Evolutionary conservation across 2,329 filamentous ascomycete genomes (phyloP).

Genomic region (Trichoderma polysporum): DNA sequence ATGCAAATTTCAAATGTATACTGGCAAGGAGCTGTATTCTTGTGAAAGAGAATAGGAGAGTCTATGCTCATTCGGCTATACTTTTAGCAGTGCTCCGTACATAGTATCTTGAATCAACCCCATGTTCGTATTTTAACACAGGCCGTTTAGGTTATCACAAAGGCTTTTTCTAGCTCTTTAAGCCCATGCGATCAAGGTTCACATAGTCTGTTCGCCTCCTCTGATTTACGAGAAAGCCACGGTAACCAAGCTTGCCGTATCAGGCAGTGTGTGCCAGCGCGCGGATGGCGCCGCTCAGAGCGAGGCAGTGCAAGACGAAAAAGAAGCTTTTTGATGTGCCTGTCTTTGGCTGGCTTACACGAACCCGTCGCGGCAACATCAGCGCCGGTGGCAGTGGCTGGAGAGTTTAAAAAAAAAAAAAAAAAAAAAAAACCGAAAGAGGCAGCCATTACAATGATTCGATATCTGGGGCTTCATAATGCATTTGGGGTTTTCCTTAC

Average conservation of each 20-base stretch:
- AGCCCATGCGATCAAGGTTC: neutral
- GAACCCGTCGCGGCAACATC: neutral
- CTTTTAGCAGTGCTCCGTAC: too few species aligned
- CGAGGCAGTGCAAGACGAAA: neutral
- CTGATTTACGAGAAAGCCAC: neutral
- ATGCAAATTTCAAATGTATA: too few species aligned
- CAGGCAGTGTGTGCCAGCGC: neutral
- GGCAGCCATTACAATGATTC: too few species aligned
- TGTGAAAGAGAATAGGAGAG: neutral
- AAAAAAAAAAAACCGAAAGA: neutral
- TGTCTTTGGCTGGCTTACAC: neutral
- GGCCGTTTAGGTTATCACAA: neutral
- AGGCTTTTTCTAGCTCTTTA: neutral
- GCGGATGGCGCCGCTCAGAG: conserved; percentile 7
- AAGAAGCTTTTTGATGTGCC: neutral
- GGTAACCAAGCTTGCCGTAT: neutral
- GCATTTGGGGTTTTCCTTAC: too few species aligned
- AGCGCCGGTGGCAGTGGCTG: neutral
- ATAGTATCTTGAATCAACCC: neutral
- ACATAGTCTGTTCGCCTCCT: neutral
- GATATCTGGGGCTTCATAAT: too few species aligned
- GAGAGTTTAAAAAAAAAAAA: neutral
- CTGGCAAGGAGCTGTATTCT: neutral
- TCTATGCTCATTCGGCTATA: neutral
- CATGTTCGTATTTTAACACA: neutral